Evolutionary conservation across 345 rosid species (phyloP), one percentile per base, ranked within the genome.

Genomic region (Citrus inodora): DNA sequence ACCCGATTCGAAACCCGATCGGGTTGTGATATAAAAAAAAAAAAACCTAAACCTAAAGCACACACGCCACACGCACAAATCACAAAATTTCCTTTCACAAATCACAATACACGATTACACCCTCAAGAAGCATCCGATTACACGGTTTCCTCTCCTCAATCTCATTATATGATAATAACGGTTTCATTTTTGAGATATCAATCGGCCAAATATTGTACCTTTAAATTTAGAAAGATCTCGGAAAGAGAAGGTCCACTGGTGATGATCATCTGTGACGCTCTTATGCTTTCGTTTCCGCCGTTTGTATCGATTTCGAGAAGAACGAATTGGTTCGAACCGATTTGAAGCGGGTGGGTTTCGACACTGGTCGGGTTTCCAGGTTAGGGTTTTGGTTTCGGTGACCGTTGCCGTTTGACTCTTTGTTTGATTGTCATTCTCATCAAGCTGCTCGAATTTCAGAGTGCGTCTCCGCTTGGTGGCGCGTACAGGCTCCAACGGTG

Each of bases 191-290:
- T 27, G 5, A 24, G 4, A n/a, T 59, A 25, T 60, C 25, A 60
- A 10, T 60, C 1, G 7, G 65, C 13, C 13, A 55, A 56, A 72
- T 11, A 17, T 30, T 53, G 16, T 66, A 86, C 88, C 87, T 84
- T 53, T 66, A 75, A 63, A 73, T 40, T 70, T 51, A 14, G 87
- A 82, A 70, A 77, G 58, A 75, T 88, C 84, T 35, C 81, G 58
- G 25, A 78, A 78, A 56, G 88, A 81, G 80, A 65, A 83, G 73
- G 81, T 59, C 88, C 88, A 88, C 77, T 60, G 77, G 72, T 88
- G 88, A 40, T 75, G 73, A 38, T 68, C 56, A 53, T 78, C 64
- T 9, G 38, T 42, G 33, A 14, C 46, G 35, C 76, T 72, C 64
- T 53, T 65, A 35, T 74, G 25, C 51, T 65, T 73, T 32, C 76